These are phyloP conservation scores for Trichoderma hamatum DNA, from an alignment of 2,329 filamentous ascomycete genomes.

Conservation along the genomic window DNA sequence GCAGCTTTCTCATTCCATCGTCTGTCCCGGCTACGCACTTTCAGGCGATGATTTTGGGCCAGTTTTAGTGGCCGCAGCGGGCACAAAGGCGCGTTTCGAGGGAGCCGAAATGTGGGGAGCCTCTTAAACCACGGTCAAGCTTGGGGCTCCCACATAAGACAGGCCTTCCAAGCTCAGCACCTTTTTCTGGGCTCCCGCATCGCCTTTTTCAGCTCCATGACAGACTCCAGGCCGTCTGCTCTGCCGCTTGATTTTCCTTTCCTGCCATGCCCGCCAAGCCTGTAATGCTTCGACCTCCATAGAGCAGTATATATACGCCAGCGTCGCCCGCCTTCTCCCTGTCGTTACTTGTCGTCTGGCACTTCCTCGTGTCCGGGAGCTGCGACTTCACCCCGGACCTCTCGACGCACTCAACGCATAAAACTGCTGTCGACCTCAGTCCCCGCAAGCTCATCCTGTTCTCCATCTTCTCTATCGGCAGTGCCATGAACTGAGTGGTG, in stretches of 20 bases:
- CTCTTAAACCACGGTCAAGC: neutral
- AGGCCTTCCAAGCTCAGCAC: neutral
- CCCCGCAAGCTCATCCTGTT: neutral
- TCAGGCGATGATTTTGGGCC: conserved; percentile 1
- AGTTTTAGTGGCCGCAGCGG: conserved; percentile 8
- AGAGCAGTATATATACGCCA: conserved; percentile 1
- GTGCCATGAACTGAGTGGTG: conserved; percentile 42
- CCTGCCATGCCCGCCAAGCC: neutral
- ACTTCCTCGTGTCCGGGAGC: neutral
- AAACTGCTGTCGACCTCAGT: neutral
- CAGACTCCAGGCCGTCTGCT: neutral
- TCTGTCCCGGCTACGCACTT: neutral
- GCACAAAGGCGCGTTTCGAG: conserved; percentile 19
- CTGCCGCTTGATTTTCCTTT: neutral
- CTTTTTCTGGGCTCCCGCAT: neutral
- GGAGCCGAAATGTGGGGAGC: conserved; percentile 21
- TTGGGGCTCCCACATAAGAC: neutral
- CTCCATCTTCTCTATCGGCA: conserved; percentile 28
- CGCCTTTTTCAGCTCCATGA: neutral
- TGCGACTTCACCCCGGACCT: neutral
- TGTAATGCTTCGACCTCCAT: conserved; percentile 24
- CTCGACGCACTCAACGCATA: neutral
- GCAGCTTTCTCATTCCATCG: neutral
- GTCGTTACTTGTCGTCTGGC: neutral
- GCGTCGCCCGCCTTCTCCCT: conserved; percentile 8